A percentile compares a stretch with the other conserved stretches of the same genome.
Conservation (phyloP, 768 basidiomycete genomes). For the Russula dissimulans region DNA sequence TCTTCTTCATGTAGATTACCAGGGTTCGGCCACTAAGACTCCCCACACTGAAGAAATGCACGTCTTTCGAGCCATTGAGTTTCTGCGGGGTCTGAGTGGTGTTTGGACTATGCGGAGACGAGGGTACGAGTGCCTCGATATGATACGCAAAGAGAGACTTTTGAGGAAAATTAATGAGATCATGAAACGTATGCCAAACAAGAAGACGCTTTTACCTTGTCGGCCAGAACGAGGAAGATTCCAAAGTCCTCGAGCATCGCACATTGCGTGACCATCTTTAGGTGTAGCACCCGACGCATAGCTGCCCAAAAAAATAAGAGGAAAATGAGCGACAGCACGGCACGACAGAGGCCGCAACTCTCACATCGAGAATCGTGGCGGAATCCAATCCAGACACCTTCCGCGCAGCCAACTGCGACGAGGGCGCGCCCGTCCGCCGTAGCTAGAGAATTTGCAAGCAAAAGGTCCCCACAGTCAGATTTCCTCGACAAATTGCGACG, state of each 20-base stretch:
- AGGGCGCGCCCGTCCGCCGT: constrained; percentile 78
- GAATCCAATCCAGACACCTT: constrained; percentile 94
- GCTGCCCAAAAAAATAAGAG: constrained; percentile 37
- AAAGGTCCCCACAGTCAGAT: background rate
- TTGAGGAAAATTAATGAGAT: background rate
- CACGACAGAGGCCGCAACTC: constrained; percentile 21
- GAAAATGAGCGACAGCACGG: background rate
- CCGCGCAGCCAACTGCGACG: constrained; percentile 88
- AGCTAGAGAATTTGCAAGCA: constrained; percentile 32
- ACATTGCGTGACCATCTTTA: constrained; percentile 91
- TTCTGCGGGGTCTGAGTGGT: constrained; percentile 80
- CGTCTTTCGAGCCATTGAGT: constrained; percentile 82
- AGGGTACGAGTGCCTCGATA: constrained; percentile 92
- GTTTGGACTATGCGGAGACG: constrained; percentile 58
- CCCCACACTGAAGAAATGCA: constrained; percentile 94
- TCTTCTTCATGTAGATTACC: constrained; percentile 93
- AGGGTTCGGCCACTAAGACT: constrained; percentile 79
- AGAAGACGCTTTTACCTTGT: constrained; percentile 47
- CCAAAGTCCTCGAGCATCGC: constrained; percentile 96
- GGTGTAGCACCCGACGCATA: constrained; percentile 85
- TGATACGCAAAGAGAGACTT: constrained; percentile 88
- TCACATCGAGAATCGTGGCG: constrained; percentile 79
- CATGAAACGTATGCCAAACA: background rate
- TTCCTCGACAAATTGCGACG: constrained; percentile 6
- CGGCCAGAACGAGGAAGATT: constrained; percentile 90